These are phyloP conservation scores for Ophiostoma himal-ulmi DNA, from an alignment of 2,329 filamentous ascomycete species.

Conservation along the genomic window DNA sequence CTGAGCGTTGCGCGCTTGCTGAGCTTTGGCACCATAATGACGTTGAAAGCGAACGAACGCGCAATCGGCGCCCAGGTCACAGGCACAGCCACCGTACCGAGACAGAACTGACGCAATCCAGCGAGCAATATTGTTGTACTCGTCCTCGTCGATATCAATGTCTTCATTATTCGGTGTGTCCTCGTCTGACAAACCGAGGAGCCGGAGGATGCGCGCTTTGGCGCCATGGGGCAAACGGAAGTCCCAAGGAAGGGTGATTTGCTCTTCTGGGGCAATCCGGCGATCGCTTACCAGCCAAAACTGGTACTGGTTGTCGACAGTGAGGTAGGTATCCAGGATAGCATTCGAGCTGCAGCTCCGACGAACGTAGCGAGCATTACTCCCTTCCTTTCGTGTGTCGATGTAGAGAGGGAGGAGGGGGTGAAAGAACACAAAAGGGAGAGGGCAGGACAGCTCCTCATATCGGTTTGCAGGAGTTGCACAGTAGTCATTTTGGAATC, in stretches of 20 bases:
- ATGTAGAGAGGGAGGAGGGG: slow-evolving; percentile 85
- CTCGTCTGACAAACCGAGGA: slow-evolving; percentile 59
- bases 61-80: slow-evolving; percentile 57
- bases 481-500: slow-evolving; percentile 68
- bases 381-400: slow-evolving; percentile 83
- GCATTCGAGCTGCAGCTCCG: slow-evolving; percentile 89
- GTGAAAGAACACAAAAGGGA: slow-evolving; percentile 81
- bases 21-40: slow-evolving; percentile 37
- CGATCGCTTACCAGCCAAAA: slow-evolving; percentile 88
- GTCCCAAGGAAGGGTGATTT: slow-evolving; percentile 62
- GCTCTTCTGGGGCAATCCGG: slow-evolving; percentile 59
- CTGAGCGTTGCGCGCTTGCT: slow-evolving; percentile 35
- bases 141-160: slow-evolving; percentile 51
- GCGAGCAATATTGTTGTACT: slow-evolving; percentile 54
- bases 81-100: slow-evolving; percentile 75
- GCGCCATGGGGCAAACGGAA: slow-evolving; percentile 56
- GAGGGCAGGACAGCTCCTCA: slow-evolving; percentile 57
- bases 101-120: slow-evolving; percentile 67
- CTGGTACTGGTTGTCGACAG: slow-evolving; percentile 71
- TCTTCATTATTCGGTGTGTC: slow-evolving; percentile 45
- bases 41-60: slow-evolving; percentile 59
- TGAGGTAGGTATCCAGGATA: slow-evolving; percentile 78
- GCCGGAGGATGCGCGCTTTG: slow-evolving; percentile 49
- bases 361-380: slow-evolving; percentile 78
- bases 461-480: slow-evolving; percentile 60